phyloP scores from a whole-genome alignment of 1,284 basidiomycete species.

The Somion occarium region DNA sequence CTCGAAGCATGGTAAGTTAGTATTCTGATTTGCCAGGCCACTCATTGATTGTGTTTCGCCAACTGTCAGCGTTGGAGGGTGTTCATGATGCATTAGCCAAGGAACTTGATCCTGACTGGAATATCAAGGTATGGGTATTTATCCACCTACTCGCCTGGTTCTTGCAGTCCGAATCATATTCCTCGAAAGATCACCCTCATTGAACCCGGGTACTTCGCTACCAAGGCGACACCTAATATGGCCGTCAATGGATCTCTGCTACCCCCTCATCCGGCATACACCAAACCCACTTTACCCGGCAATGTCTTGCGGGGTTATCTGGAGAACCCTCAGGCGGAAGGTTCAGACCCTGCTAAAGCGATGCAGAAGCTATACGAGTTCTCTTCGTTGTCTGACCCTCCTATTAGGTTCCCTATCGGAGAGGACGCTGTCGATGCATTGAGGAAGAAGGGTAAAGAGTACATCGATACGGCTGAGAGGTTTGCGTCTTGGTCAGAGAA shows the following conservation, averaged over 20 bases:
- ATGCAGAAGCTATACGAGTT: slow-evolving; percentile 10
- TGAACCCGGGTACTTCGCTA: slow-evolving; percentile 8
- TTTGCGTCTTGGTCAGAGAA: slow-evolving; percentile 7
- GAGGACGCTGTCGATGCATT: neutral
- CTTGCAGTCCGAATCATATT: neutral
- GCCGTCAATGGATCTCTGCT: neutral
- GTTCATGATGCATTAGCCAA: slow-evolving; percentile 28
- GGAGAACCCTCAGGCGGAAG: neutral
- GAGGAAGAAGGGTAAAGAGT: neutral
- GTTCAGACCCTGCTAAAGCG: slow-evolving; percentile 3
- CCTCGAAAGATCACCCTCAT: slow-evolving; percentile 8
- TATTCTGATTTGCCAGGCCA: neutral
- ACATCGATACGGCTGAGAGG: neutral
- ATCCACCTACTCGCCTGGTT: slow-evolving; percentile 8
- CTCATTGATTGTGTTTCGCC: neutral
- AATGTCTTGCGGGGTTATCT: neutral
- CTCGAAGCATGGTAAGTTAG: slow-evolving; percentile 20
- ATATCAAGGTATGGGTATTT: slow-evolving; percentile 30
- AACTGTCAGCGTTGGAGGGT: slow-evolving; percentile 26
- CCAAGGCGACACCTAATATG: neutral
- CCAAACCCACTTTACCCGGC: slow-evolving; percentile 1
- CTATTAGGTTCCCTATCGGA: slow-evolving; percentile 6
- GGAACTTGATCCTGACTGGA: slow-evolving; percentile 36
- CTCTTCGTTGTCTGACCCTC: slow-evolving; percentile 2
- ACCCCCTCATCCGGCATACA: slow-evolving; percentile 7